A percentile compares a stretch with the other conserved stretches of the same genome.
These are phyloP conservation scores for Barbarea vulgaris DNA, from an alignment of 345 rosid genomes.

Conservation along the genomic window DNA sequence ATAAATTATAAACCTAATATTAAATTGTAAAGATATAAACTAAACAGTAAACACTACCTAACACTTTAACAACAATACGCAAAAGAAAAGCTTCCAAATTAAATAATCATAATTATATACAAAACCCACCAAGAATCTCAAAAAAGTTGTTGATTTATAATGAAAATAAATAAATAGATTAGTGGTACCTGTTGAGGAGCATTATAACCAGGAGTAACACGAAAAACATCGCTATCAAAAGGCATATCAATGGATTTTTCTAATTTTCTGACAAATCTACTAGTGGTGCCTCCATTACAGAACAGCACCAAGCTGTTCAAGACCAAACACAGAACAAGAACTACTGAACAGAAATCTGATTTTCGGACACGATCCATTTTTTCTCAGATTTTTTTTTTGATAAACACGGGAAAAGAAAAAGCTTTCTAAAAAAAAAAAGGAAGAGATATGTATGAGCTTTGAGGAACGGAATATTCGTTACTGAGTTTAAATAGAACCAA, in stretches of 20 bases:
- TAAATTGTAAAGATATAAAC: neutral
- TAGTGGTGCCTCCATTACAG: constrained; percentile 73
- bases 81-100: too few species aligned
- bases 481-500: too few species aligned
- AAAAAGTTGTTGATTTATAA: neutral
- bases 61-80: neutral
- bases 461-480: constrained; percentile 5
- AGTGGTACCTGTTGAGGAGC: constrained; percentile 83
- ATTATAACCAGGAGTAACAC: constrained; percentile 70
- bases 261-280: constrained; percentile 58
- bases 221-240: constrained; percentile 71
- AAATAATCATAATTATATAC: too few species aligned
- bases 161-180: neutral
- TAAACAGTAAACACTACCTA: constrained; percentile 15
- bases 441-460: neutral
- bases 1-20: neutral
- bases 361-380: constrained; percentile 31
- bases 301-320: constrained; percentile 43
- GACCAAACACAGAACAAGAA: constrained; percentile 46
- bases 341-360: constrained; percentile 2
- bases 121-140: neutral
- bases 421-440: neutral
- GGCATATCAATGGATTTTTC: constrained; percentile 71
- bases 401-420: neutral
- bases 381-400: neutral